Evolutionary conservation across 1,284 basidiomycete genomes (phyloP).

Genomic region (Coniferiporia sulphurascens): DNA sequence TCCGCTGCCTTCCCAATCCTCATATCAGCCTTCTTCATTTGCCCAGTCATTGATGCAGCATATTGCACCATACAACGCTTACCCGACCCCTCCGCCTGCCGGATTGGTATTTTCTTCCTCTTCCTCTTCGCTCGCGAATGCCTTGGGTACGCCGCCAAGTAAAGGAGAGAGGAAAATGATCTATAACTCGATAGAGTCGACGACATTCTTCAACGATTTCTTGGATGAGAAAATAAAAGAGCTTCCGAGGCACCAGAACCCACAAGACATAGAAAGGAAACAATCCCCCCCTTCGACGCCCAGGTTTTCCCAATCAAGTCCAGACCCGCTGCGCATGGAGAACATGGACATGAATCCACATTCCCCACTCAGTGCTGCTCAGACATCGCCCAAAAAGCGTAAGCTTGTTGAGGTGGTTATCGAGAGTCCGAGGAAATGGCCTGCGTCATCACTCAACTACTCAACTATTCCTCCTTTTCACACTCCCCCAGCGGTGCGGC

Average conservation of each 20-base stretch:
- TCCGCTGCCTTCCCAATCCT: conserved; percentile 34
- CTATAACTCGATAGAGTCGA: conserved; percentile 53
- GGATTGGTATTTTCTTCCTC: conserved; percentile 44
- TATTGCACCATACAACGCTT: conserved; percentile 49
- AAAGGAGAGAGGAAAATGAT: conserved; percentile 8
- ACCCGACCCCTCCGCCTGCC: conserved; percentile 65
- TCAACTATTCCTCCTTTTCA: conserved; percentile 15
- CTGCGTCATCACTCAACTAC: not conserved
- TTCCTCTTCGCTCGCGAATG: conserved; percentile 67
- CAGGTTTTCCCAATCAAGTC: conserved; percentile 13
- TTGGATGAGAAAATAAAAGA: conserved; percentile 42
- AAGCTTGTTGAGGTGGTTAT: conserved; percentile 14
- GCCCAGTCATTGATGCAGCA: conserved; percentile 61
- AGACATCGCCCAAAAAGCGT: conserved; percentile 13
- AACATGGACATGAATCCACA: not conserved
- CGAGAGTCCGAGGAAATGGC: conserved; percentile 9
- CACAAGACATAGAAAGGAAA: not conserved
- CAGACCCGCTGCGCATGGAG: conserved; percentile 15
- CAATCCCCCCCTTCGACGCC: conserved; percentile 9
- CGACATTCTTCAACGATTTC: conserved; percentile 58
- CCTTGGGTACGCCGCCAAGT: conserved; percentile 45
- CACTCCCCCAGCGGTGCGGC: conserved; percentile 31
- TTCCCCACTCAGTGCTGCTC: conserved; percentile 1
- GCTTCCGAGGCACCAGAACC: conserved; percentile 9
- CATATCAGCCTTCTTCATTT: conserved; percentile 48